phyloP scores from a whole-genome alignment of 768 basidiomycete genomes.

The Leucocoprinus leucothites region DNA sequence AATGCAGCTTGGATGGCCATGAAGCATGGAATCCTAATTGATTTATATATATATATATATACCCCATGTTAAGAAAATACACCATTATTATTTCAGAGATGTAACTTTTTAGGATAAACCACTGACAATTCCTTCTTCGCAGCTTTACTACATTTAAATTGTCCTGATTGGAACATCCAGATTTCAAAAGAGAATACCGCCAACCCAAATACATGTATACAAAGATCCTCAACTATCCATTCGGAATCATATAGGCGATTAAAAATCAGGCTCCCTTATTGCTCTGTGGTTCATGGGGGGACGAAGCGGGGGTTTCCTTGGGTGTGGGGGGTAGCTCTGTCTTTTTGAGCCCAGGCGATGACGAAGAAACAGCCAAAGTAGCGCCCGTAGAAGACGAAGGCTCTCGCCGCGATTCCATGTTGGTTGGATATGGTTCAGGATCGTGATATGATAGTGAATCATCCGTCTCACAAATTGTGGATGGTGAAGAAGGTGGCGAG shows the following conservation, averaged over 20 bases:
- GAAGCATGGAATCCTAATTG: too few species aligned
- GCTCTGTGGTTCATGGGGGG: not conserved
- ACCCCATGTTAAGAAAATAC: too few species aligned
- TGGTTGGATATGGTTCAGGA: not conserved
- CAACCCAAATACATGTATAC: not conserved
- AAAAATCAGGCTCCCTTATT: not conserved
- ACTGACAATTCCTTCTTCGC: too few species aligned
- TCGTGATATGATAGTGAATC: slow-evolving; percentile 10
- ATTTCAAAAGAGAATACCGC: not conserved
- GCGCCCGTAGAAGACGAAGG: not conserved
- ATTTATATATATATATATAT: too few species aligned
- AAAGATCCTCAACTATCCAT: too few species aligned
- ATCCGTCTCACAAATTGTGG: slow-evolving; percentile 23
- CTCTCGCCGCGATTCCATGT: not conserved
- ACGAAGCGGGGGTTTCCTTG: not conserved
- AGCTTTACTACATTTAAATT: too few species aligned
- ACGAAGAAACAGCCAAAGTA: not conserved
- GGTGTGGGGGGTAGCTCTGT: slow-evolving; percentile 9
- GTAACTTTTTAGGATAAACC: too few species aligned
- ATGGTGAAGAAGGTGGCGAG: slow-evolving; percentile 25
- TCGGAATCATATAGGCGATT: not conserved
- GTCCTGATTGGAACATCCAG: too few species aligned
- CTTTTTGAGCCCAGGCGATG: not conserved
- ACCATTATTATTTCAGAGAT: too few species aligned
- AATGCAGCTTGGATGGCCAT: too few species aligned